Base-by-base conservation (phyloP, 768 basidiomycete genomes). In the Boletus fagicola region DNA sequence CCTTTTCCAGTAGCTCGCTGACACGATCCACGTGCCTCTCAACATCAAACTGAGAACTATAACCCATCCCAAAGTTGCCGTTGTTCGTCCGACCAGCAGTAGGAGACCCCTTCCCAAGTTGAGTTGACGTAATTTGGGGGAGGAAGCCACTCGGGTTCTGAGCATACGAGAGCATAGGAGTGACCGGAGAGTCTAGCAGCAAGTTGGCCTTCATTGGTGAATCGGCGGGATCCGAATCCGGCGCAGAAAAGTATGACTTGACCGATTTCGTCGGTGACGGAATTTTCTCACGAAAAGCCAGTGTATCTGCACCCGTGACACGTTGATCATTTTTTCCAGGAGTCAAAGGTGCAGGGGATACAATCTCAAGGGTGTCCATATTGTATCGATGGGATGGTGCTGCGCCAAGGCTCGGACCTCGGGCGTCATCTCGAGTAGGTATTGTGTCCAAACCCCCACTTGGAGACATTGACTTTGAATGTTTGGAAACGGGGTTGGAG, bases 1-100 rank as follows among this genome's bases (percentile, higher is more conserved):
- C 86, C 59, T 76, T 76, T 65, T 83, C 81, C 58, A 86, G 69
- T 59, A 84, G 64, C 65, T 80, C 82, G 48, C 75, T 79, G 6
- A 84, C 83, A 60, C 75, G 68, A 47, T 80, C 79, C 18, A 83
- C 77, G 59, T 78, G 76, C n/a, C 73, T 76, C 62, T 84, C 81
- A 3, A 85, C 74, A 56, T 84, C 81, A 54, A 82, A 80, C 59
- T 85, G 84, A 5, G 85, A 84, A 57, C 79, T 83, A 62, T 78
- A 84, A 3, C 76, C 77, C 70, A 74, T 71, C 59, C 73, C 78
- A 39, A 74, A 66, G 18, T 68, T 46, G 13, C 70, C 72, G 53
- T 65, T 65, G 51, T 65, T 68, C 52, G 52, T 61, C 57, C 42
- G 63, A 47, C 45, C 57, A 49, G 53, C 42, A 24, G 53, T 56